These are phyloP conservation scores for Plasmopara muralis DNA, from an alignment of 352 stramenopile species.

Conservation along the genomic window DNA sequence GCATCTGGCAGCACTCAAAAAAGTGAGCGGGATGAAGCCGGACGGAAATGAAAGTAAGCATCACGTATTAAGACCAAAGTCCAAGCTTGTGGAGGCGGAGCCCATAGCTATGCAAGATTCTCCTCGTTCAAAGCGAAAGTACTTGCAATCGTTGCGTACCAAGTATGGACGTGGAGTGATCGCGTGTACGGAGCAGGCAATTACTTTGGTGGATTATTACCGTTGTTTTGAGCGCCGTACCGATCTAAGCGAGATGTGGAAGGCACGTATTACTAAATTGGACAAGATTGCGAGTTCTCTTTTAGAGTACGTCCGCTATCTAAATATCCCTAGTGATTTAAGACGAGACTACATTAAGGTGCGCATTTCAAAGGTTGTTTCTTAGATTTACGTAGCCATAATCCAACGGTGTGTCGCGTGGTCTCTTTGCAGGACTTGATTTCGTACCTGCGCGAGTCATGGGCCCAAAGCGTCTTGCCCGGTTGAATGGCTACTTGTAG, in stretches of 20 bases:
- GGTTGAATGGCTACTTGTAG: background rate
- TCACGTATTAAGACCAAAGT: background rate
- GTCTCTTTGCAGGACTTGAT: conserved; percentile 36
- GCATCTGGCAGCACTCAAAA: conserved; percentile 19
- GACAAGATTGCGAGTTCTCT: conserved; percentile 73
- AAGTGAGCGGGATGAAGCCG: background rate
- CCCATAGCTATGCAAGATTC: conserved; percentile 4
- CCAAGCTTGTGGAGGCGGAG: conserved; percentile 1
- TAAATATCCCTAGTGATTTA: conserved; percentile 49
- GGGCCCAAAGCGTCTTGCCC: conserved; percentile 8
- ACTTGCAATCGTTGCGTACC: conserved; percentile 38
- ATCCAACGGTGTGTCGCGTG: conserved; percentile 1
- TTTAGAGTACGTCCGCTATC: conserved; percentile 51
- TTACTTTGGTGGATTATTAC: conserved; percentile 82
- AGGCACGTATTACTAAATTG: conserved; percentile 52
- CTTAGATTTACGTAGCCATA: background rate
- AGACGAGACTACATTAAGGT: conserved; percentile 61
- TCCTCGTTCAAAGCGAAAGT: conserved; percentile 1
- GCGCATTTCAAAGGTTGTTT: background rate
- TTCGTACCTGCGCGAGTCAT: conserved; percentile 39
- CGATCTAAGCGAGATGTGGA: conserved; percentile 64
- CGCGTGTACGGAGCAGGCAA: conserved; percentile 65
- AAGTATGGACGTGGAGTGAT: conserved; percentile 54
- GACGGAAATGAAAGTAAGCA: background rate
- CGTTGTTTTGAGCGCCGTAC: conserved; percentile 69